These are phyloP conservation scores for Penicillium waksmanii DNA, from an alignment of 495 filamentous ascomycete genomes.

Conservation along the genomic window DNA sequence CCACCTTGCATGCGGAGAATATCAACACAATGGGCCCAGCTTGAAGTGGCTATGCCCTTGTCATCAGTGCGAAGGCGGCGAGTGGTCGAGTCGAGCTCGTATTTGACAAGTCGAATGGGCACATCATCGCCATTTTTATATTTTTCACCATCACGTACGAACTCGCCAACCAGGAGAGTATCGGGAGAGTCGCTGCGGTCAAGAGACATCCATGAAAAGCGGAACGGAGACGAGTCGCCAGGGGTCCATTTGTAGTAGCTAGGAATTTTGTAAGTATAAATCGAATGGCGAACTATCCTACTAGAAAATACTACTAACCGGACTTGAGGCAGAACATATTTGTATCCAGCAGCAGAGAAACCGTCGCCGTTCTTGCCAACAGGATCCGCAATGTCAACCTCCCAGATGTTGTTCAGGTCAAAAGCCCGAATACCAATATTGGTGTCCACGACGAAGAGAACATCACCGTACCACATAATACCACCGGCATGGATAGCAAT, in stretches of 20 bases:
- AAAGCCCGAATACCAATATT: conserved; percentile 35
- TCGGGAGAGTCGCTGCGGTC: conserved; percentile 27
- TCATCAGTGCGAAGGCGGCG: conserved; percentile 20
- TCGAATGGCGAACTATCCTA: neutral
- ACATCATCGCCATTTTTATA: conserved; percentile 10
- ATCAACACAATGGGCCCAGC: conserved; percentile 26
- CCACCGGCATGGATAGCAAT: conserved; percentile 38
- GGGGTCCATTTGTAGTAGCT: conserved; percentile 25
- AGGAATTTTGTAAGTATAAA: neutral
- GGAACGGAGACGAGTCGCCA: conserved; percentile 23
- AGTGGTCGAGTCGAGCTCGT: conserved; percentile 19
- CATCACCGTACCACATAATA: conserved; percentile 39
- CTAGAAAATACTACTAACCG: conserved; percentile 15
- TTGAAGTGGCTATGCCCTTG: conserved; percentile 22
- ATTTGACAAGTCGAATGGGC: conserved; percentile 29
- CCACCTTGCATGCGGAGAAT: conserved; percentile 28
- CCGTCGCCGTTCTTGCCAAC: conserved; percentile 29
- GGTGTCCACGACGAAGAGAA: conserved; percentile 40
- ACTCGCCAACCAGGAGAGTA: conserved; percentile 29
- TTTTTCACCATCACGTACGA: conserved; percentile 17
- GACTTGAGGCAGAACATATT: conserved; percentile 33
- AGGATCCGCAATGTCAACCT: conserved; percentile 33
- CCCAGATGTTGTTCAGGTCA: conserved; percentile 37
- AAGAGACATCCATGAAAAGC: conserved; percentile 29
- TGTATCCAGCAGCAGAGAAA: conserved; percentile 37